phyloP scores from a whole-genome alignment of 78 protist species.

The Chrysochromulina tobinii region DNA sequence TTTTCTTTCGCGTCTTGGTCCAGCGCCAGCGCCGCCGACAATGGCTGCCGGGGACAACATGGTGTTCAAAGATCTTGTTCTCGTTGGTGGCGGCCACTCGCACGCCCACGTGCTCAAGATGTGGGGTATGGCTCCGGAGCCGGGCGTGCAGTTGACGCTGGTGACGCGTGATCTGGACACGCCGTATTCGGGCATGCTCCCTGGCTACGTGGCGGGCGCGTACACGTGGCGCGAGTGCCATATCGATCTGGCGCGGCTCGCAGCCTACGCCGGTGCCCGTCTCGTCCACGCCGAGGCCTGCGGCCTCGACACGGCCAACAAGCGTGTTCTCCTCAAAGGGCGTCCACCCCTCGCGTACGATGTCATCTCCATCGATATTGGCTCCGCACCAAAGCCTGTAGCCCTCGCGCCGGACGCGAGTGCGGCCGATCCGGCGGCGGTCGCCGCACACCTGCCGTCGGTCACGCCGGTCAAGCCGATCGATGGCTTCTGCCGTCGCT shows the following conservation, averaged over 20 bases:
- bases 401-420: background rate
- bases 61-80: conserved; percentile 44
- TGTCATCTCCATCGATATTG: conserved; percentile 53
- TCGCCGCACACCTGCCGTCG: background rate
- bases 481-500: conserved; percentile 39
- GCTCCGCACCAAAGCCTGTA: background rate
- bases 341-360: conserved; percentile 41
- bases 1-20: too few species aligned
- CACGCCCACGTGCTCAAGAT: conserved; percentile 46
- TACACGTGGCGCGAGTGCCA: conserved; percentile 50
- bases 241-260: conserved; percentile 31
- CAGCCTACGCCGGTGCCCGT: background rate
- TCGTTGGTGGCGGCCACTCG: conserved; percentile 57
- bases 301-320: background rate
- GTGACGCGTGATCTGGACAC: conserved; percentile 48
- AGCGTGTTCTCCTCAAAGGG: background rate
- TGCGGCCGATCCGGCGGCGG: background rate
- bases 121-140: conserved; percentile 42
- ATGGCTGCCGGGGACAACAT: too few species aligned
- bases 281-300: conserved; percentile 40
- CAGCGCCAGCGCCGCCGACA: too few species aligned
- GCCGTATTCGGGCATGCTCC: conserved; percentile 52
- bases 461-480: conserved; percentile 58
- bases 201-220: conserved; percentile 39
- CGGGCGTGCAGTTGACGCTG: conserved; percentile 42